Evolutionary conservation across 805 yeast species (phyloP), one percentile per base, ranked within the genome.

Genomic region (Pichia occidentalis): DNA sequence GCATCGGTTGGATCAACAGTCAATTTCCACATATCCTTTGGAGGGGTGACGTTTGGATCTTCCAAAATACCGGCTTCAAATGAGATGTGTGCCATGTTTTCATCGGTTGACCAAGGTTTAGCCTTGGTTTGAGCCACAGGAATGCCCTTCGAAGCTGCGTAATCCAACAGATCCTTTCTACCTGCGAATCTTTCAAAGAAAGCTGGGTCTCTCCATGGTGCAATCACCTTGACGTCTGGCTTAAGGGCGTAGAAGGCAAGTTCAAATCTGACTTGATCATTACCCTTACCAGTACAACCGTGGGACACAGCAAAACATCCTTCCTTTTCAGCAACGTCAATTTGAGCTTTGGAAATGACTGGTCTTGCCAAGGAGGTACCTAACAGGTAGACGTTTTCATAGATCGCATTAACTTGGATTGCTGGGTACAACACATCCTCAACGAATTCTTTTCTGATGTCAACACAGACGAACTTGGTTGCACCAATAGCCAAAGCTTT

Each of bases 211-310:
- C 99, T 85, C 99, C 99, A 92, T 63, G 99, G 99, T 30, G 98
- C 96, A 68, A 92, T 90, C 53, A 86, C 95, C 60, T 75, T 71
- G 53, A 92, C 95, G 59, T 88, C 97, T 29, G 99, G 98, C 70
- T 92, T 88, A 64, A 92, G 77, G 25, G 97, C 99, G 65, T 92
- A 92, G 75, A 92, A 92, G 7, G 95, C 81, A 45, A 92, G 73
- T 70, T 92, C 99, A 63, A 92, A 92, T 68, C 99, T 83, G 50
- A 92, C 97, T 71, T 92, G 98, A 67, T 92, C 99, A 63, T 92
- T 92, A 70, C 99, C 99, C 72, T 92, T 92, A 70, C 99, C 99
- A 51, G 99, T 92, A 71, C 98, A 92, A 48, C 99, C 99, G 65
- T 92, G 99, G 34, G 95, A 79, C 34, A 92, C 98, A 37, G 97